A percentile compares a stretch with the other conserved stretches of the same genome.
phyloP scores from a whole-genome alignment of 2,329 filamentous ascomycete species.

The Furcasterigmium sp. region DNA sequence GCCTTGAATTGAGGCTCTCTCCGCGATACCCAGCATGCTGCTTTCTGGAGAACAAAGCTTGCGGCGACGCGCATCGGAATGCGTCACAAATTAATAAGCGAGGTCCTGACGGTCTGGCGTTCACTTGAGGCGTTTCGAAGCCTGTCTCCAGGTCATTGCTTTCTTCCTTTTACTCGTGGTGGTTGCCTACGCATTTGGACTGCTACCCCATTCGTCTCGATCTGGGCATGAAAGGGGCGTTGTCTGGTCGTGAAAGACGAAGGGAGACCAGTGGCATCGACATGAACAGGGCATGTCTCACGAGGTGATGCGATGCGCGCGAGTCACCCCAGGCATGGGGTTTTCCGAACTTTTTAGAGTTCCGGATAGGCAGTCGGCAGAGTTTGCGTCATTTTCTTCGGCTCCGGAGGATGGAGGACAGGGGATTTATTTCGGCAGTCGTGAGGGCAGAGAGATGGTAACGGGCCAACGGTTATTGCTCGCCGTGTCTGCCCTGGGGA shows the following conservation, averaged over 20 bases:
- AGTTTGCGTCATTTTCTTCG: background rate
- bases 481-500: slow-evolving; percentile 5
- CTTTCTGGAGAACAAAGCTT: slow-evolving; percentile 31
- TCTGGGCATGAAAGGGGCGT: background rate
- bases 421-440: background rate
- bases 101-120: slow-evolving; percentile 36
- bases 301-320: background rate
- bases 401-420: background rate
- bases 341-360: background rate
- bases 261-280: background rate
- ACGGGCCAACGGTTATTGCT: background rate
- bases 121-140: slow-evolving; percentile 6
- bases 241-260: background rate
- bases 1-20: slow-evolving; percentile 20
- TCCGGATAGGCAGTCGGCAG: too few relatives aligned
- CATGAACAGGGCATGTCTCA: background rate
- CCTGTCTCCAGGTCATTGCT: slow-evolving; percentile 7
- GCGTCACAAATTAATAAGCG: slow-evolving; percentile 5
- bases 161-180: slow-evolving; percentile 19
- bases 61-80: background rate
- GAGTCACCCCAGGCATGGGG: background rate
- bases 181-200: background rate
- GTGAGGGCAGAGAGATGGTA: background rate
- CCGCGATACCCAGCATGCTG: slow-evolving; percentile 55
- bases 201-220: too few relatives aligned